phyloP scores from a whole-genome alignment of 106 monocot species.

The Dendrobium nobile region DNA sequence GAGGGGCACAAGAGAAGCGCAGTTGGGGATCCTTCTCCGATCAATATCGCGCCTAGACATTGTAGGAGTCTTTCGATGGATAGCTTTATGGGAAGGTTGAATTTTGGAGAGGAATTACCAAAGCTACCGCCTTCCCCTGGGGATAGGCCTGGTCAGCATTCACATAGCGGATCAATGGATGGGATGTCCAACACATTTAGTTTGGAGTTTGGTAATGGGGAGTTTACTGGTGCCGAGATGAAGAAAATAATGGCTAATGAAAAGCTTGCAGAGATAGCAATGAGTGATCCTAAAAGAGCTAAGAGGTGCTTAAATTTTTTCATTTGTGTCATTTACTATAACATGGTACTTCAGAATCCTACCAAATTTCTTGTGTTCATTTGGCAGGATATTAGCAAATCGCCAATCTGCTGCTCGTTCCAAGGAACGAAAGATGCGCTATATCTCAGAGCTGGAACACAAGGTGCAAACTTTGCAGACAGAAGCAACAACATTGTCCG shows the following conservation, averaged over 20 bases:
- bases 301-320: slow-evolving; percentile 46
- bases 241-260: slow-evolving; percentile 91
- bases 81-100: slow-evolving; percentile 74
- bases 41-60: slow-evolving; percentile 24
- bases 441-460: slow-evolving; percentile 67
- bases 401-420: slow-evolving; percentile 83
- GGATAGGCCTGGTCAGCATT: slow-evolving; percentile 18
- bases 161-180: slow-evolving; percentile 46
- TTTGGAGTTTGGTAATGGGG: slow-evolving; percentile 60
- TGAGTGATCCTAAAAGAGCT: slow-evolving; percentile 68
- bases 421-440: slow-evolving; percentile 67
- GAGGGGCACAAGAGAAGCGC: slow-evolving; percentile 45
- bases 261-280: slow-evolving; percentile 74
- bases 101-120: slow-evolving; percentile 57
- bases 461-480: slow-evolving; percentile 80
- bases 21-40: slow-evolving; percentile 21
- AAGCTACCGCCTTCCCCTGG: slow-evolving; percentile 48
- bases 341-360: background rate
- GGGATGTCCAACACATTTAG: slow-evolving; percentile 31
- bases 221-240: slow-evolving; percentile 59
- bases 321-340: background rate
- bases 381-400: slow-evolving; percentile 63
- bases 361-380: background rate
- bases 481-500: slow-evolving; percentile 71
- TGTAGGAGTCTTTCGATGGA: slow-evolving; percentile 75